Evolutionary conservation across 1,284 basidiomycete species (phyloP).

Genomic region (Fistulinella staudtii): DNA sequence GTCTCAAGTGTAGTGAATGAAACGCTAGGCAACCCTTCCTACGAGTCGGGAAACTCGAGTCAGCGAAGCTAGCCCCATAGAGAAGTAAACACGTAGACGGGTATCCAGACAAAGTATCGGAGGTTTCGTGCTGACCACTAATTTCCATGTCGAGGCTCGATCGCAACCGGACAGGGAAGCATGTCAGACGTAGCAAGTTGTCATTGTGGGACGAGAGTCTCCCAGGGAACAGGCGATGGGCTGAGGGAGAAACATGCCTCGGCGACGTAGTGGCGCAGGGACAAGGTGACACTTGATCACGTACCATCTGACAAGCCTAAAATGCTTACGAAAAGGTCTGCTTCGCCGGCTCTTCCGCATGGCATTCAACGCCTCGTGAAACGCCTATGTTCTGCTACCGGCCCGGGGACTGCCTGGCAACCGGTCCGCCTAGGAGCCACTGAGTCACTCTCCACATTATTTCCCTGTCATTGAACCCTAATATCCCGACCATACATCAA

Average conservation of each 20-base stretch:
- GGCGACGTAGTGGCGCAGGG: no score
- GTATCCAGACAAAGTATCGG: no score
- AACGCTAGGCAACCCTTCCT: background rate
- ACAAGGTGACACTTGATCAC: no score
- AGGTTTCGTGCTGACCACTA: background rate
- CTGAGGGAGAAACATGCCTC: no score
- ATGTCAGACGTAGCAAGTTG: background rate
- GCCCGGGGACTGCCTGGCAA: constrained; percentile 3
- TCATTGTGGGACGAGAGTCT: background rate
- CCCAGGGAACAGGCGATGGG: no score
- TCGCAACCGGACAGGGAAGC: background rate
- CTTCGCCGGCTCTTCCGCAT: background rate
- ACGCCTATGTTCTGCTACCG: constrained; percentile 1
- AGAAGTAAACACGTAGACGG: no score
- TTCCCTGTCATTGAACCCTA: no score
- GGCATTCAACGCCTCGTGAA: background rate
- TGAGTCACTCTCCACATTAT: background rate
- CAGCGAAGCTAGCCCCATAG: no score
- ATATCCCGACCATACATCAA: no score
- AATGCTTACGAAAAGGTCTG: no score
- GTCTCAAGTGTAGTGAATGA: background rate
- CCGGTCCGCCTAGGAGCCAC: background rate
- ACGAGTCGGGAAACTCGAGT: background rate
- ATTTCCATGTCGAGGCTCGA: background rate
- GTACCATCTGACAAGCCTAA: no score